Evolutionary conservation across 169 alveolate species (phyloP).

Genomic region (Eimeria falciformis): DNA sequence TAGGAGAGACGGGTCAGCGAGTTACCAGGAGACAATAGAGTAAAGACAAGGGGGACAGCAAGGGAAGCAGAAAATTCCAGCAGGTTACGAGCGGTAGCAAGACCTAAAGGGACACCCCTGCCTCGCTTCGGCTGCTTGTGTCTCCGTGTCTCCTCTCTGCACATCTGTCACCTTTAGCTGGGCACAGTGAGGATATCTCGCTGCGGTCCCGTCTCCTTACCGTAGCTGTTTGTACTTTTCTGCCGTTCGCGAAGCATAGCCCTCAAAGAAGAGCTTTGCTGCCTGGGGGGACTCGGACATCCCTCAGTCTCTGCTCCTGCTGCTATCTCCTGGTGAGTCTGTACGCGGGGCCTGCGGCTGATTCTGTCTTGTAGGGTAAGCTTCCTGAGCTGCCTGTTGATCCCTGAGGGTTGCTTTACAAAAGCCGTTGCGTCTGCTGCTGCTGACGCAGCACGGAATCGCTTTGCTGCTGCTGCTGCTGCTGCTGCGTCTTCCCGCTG

Average conservation of each 20-base stretch:
- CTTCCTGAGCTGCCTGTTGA: background rate
- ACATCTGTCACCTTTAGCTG: no score
- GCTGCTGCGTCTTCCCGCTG: background rate
- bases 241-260: no score
- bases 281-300: no score
- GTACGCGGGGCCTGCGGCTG: slow-evolving; percentile 17
- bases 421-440: background rate
- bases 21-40: background rate
- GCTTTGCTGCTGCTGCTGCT: slow-evolving; percentile 3
- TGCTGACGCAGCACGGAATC: background rate
- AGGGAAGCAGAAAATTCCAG: background rate
- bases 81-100: no score
- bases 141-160: no score
- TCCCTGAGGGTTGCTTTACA: background rate
- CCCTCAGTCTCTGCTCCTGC: slow-evolving; percentile 1
- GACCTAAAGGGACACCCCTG: no score
- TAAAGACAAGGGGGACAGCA: background rate
- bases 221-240: background rate
- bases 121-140: no score
- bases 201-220: no score
- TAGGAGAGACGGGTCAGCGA: background rate
- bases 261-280: no score
- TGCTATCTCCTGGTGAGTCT: slow-evolving; percentile 13
- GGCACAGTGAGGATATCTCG: no score
- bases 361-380: background rate